Evolutionary conservation across 108 stramenopile species (phyloP), one percentile per base, ranked within the genome.

Genomic region (Fragilaria crotonensis): DNA sequence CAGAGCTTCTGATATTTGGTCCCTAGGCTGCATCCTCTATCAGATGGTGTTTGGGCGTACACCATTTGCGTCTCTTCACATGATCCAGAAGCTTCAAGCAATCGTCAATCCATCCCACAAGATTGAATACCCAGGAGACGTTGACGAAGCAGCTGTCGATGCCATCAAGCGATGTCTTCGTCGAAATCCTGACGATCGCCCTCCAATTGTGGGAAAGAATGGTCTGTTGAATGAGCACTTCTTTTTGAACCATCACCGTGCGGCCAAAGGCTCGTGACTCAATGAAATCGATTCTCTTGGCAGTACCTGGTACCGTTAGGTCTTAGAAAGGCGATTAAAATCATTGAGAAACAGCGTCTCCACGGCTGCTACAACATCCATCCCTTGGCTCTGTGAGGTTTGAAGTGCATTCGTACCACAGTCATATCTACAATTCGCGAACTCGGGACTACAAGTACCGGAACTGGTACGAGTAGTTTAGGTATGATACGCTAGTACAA

Each of bases 11-110:
- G 95, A 96, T 66, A 84, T 96, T 20, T 94, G 95, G 95, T 89
- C 87, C 25, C 74, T 98, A 17, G 98, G 98, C 4, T 97, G 96
- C 63, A 97, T 98, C 33, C 68, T 99, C 7, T 99, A 99, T 63
- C 96, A 97, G 75, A 94, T 99, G 88, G 81, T 97, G 2, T 94
- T 93, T 29, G 94, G 93, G 0, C 71, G 78, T 61, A 89, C 94
- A 4, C 97, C 97, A 26, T 99, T 99, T 68, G 91, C 93, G 2
- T 71, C 92, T 44, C 76, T 90, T 7, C 89, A 93, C 41, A 89
- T 96, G 65, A 91, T 96, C 23, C 95, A 95, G 60, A 99, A 97
- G 71, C 64, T 99, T 0, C 85, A 91, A 26, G 93, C 94, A n/a
- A 97, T 99, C 25, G 82, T 93, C 25, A 91, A 99, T 59, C 79